phyloP scores from a whole-genome alignment of 768 basidiomycete species.

The Lactifluus volemus region DNA sequence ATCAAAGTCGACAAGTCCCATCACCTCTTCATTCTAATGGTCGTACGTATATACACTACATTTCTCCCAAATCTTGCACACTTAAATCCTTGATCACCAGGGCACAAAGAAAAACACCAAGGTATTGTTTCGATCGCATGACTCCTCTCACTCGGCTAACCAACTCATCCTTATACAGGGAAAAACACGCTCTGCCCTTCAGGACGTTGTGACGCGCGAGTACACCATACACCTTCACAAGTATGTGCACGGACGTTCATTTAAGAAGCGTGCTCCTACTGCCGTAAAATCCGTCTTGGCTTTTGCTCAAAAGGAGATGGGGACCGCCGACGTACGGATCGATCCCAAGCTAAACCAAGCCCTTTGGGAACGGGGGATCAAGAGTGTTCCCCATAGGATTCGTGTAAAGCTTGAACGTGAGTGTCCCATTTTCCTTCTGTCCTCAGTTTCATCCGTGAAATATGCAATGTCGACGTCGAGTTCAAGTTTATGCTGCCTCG shows the following conservation, averaged over 20 bases:
- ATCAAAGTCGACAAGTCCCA: constrained; percentile 29
- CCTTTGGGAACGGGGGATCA: constrained; percentile 90
- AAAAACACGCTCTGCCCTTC: constrained; percentile 93
- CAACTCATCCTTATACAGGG: constrained; percentile 25
- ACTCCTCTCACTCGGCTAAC: not conserved
- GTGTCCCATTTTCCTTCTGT: constrained; percentile 26
- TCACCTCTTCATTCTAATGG: constrained; percentile 27
- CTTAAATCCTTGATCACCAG: not conserved
- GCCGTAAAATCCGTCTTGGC: constrained; percentile 90
- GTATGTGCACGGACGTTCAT: constrained; percentile 81
- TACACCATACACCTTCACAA: constrained; percentile 99
- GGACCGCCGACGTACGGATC: constrained; percentile 86
- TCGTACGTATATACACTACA: constrained; percentile 38
- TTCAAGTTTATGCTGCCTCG: not conserved
- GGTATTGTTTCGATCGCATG: not conserved
- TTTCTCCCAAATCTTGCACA: not conserved
- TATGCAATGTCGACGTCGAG: not conserved
- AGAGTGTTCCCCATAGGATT: constrained; percentile 86
- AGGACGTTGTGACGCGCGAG: constrained; percentile 97
- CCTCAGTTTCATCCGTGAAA: not conserved
- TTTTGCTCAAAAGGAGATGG: constrained; percentile 94
- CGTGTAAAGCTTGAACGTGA: constrained; percentile 90
- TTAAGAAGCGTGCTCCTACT: constrained; percentile 97
- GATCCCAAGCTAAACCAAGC: constrained; percentile 97
- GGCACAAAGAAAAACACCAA: constrained; percentile 17